A percentile compares a stretch with the other conserved stretches of the same genome.
phyloP scores from a whole-genome alignment of 306 rosid genomes.

The Cucurbita pepo region DNA sequence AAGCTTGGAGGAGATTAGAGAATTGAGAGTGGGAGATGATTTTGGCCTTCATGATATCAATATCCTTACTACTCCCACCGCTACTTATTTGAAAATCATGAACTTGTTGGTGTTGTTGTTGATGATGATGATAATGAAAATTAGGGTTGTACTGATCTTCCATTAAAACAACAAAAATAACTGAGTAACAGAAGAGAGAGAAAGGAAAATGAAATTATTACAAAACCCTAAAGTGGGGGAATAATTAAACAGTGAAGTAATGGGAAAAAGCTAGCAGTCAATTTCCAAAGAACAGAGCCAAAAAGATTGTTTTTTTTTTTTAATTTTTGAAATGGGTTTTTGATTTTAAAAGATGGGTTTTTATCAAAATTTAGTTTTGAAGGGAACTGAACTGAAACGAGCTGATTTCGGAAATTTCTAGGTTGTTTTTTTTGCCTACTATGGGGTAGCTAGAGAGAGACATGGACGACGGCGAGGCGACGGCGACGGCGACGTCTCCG shows the following conservation, averaged over 20 bases:
- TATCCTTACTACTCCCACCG: slow-evolving; percentile 23
- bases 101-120: neutral
- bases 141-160: slow-evolving; percentile 45
- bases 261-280: slow-evolving; percentile 5
- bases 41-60: slow-evolving; percentile 62
- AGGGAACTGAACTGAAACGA: neutral
- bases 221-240: slow-evolving; percentile 9
- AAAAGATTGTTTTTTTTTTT: neutral
- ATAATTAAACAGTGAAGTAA: slow-evolving; percentile 7
- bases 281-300: slow-evolving; percentile 3
- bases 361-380: neutral
- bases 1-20: slow-evolving; percentile 70
- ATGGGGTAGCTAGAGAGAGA: neutral
- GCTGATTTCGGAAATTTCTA: neutral
- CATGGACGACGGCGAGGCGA: neutral
- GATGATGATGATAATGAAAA: slow-evolving; percentile 32
- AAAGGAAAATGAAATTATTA: neutral
- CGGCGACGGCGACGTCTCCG: neutral
- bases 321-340: neutral
- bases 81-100: slow-evolving; percentile 20
- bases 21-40: slow-evolving; percentile 82
- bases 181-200: neutral
- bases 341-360: neutral
- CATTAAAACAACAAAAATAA: slow-evolving; percentile 11
- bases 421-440: neutral